Evolutionary conservation across 78 protist species (phyloP), one percentile per base, ranked within the genome.

Genomic region (Polysphondylium violaceum): DNA sequence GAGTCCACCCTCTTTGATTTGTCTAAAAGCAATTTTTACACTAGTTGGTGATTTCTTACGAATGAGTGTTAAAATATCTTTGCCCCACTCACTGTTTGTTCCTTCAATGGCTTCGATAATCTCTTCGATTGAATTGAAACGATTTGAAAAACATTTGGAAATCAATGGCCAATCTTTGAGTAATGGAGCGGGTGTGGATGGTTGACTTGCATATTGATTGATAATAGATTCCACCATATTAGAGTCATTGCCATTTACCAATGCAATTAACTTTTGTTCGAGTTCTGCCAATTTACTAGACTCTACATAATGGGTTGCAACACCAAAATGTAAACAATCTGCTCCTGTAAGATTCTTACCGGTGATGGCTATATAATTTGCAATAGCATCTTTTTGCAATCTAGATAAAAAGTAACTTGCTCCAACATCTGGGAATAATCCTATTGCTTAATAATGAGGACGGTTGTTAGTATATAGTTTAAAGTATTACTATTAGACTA

Each of bases 381-480:
- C 91, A 71, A 83, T 74, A 50, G 79, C 75, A 36, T 78, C 88
- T 78, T 53, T 68, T 33, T 72, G 1, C 47, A 83, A 58, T 41
- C 91, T 35, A 19, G 73, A 17, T 53, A 91, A 51, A 67, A 91
- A 91, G 40, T 65, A 81, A 43, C 87, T 75, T 59, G 93, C 97
- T 2, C 97, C 96, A 29, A 94, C 97, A 77, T 94, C 97, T 38
- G 96, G 94, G 73, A 96, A 96, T 44, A 95, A 55, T 58, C 97
- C 97, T 44, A 95, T 95, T 2, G 68, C 79, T 23, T 35, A 29
- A 19, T 50, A 64, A 35, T 68, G 27, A 38, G 35, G 6, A 68
- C 29, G 33, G 3, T 67, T 38, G 11, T 67, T 67, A 25, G 19
- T 60, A 7, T 4, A 59, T 25, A 59, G 19, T 8, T 31, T 7